phyloP scores from a whole-genome alignment of 2,329 filamentous ascomycete genomes.

The Alternaria incomplexa region DNA sequence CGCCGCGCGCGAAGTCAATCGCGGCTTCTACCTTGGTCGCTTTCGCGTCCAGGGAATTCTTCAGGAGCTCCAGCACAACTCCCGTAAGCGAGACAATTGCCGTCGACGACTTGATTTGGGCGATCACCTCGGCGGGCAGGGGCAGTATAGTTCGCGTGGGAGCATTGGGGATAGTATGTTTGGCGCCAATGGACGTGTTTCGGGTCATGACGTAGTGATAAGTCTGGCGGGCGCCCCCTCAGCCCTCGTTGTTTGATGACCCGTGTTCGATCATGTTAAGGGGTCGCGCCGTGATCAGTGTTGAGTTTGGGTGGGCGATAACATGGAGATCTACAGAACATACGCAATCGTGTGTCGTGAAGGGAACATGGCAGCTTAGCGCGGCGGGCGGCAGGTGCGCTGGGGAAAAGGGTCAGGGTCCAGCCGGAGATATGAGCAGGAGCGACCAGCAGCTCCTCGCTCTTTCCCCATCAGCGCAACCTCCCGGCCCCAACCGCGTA shows the following conservation, averaged over 20 bases:
- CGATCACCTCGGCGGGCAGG: conserved; percentile 72
- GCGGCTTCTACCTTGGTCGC: conserved; percentile 72
- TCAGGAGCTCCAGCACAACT: conserved; percentile 74
- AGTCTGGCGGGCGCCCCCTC: conserved; percentile 4
- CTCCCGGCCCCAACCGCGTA: background rate
- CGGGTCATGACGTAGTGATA: conserved; percentile 20
- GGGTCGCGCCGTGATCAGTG: background rate
- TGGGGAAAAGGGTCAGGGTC: conserved; percentile 27
- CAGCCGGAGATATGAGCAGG: conserved; percentile 13
- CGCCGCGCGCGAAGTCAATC: conserved; percentile 76
- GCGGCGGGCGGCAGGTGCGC: conserved; percentile 10
- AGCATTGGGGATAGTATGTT: background rate
- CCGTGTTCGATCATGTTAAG: conserved; percentile 13
- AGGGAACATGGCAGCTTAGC: conserved; percentile 1
- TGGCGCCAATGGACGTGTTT: background rate
- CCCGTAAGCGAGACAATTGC: conserved; percentile 75
- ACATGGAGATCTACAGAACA: conserved; percentile 12
- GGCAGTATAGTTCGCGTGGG: conserved; percentile 61
- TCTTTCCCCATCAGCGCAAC: conserved; percentile 1
- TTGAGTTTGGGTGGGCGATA: background rate
- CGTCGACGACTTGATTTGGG: conserved; percentile 86
- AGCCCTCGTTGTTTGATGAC: conserved; percentile 2
- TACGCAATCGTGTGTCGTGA: conserved; percentile 10
- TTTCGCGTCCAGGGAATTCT: conserved; percentile 83
- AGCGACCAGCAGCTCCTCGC: background rate